Conservation (phyloP, 179 eudicot genomes). For the Drosera spatulata region DNA sequence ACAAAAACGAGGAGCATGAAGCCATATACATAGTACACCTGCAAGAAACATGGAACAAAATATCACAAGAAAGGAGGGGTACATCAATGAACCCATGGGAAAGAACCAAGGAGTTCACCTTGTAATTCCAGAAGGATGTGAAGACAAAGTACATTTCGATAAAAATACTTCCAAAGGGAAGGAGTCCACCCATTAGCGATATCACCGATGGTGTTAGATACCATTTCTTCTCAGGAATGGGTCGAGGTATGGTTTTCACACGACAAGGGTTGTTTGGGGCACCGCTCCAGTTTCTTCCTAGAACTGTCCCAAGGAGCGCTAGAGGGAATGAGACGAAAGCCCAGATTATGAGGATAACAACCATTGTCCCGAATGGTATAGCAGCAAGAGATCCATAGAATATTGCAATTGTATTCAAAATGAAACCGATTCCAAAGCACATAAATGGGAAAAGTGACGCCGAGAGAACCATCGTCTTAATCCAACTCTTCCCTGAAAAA, state of each 20-base stretch:
- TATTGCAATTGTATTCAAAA: slow-evolving; percentile 52
- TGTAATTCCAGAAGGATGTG: slow-evolving; percentile 72
- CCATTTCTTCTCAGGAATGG: slow-evolving; percentile 76
- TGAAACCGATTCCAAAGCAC: slow-evolving; percentile 61
- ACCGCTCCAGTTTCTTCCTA: slow-evolving; percentile 63
- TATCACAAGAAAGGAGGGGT: too few relatives aligned
- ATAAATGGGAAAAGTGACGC: slow-evolving; percentile 61
- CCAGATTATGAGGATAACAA: slow-evolving; percentile 59
- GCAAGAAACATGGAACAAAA: neutral
- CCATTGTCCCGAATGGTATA: slow-evolving; percentile 64
- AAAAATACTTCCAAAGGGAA: slow-evolving; percentile 71
- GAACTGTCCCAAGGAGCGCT: slow-evolving; percentile 63
- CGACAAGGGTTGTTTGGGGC: slow-evolving; percentile 72
- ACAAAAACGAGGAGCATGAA: slow-evolving; percentile 62
- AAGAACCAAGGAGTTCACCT: slow-evolving; percentile 20
- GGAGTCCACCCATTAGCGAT: slow-evolving; percentile 66
- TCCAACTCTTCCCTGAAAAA: slow-evolving; percentile 52
- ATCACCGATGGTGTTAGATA: slow-evolving; percentile 57
- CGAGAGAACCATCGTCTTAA: slow-evolving; percentile 51
- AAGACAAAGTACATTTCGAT: slow-evolving; percentile 73
- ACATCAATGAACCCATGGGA: too few relatives aligned
- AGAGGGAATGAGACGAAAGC: slow-evolving; percentile 62
- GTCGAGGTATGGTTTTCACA: slow-evolving; percentile 70
- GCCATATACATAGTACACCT: slow-evolving; percentile 68
- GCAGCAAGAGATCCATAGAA: slow-evolving; percentile 63